Conservation (phyloP, 2,329 filamentous ascomycete species). For the Fonsecaea monophora region DNA sequence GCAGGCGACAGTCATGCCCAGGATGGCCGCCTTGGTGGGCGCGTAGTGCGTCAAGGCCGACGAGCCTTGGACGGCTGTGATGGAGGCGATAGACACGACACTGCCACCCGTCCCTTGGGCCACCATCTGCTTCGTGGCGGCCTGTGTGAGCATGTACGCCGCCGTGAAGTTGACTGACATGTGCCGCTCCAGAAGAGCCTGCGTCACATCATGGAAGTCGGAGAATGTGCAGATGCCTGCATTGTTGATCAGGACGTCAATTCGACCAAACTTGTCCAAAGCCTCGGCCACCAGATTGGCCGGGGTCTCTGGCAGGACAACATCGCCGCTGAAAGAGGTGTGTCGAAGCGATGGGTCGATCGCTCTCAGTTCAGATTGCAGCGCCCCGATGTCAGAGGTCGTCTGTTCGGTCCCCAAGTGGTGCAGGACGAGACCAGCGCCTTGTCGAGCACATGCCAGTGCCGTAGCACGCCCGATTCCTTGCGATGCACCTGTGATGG, state of each 20-base stretch:
- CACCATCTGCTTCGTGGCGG: slow-evolving; percentile 60
- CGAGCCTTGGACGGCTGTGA: slow-evolving; percentile 21
- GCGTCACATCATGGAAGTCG: slow-evolving; percentile 16
- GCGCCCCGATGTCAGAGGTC: slow-evolving; percentile 8
- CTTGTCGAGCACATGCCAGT: slow-evolving; percentile 18
- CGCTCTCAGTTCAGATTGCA: slow-evolving; percentile 9
- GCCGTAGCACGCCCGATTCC: slow-evolving; percentile 18
- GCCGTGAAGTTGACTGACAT: slow-evolving; percentile 51
- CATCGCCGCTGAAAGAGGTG: slow-evolving; percentile 22
- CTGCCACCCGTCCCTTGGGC: slow-evolving; percentile 51
- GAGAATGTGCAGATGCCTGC: slow-evolving; percentile 44
- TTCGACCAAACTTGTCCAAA: slow-evolving; percentile 7
- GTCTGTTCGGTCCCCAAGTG: slow-evolving; percentile 20
- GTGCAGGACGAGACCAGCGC: slow-evolving; percentile 16
- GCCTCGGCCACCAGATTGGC: slow-evolving; percentile 16
- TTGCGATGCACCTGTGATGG: slow-evolving; percentile 19
- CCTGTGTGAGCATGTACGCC: slow-evolving; percentile 55
- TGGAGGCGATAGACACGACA: slow-evolving; percentile 34
- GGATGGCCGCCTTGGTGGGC: slow-evolving; percentile 20
- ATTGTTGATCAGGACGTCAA: slow-evolving; percentile 38
- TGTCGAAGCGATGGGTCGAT: slow-evolving; percentile 16
- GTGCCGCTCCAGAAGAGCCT: slow-evolving; percentile 17
- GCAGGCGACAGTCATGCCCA: slow-evolving; percentile 21
- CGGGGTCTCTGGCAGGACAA: slow-evolving; percentile 13
- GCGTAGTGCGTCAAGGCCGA: slow-evolving; percentile 21